Evolutionary conservation across 2,329 filamentous ascomycete genomes (phyloP), one percentile per base, ranked within the genome.

Genomic region (Didymella pomorum): DNA sequence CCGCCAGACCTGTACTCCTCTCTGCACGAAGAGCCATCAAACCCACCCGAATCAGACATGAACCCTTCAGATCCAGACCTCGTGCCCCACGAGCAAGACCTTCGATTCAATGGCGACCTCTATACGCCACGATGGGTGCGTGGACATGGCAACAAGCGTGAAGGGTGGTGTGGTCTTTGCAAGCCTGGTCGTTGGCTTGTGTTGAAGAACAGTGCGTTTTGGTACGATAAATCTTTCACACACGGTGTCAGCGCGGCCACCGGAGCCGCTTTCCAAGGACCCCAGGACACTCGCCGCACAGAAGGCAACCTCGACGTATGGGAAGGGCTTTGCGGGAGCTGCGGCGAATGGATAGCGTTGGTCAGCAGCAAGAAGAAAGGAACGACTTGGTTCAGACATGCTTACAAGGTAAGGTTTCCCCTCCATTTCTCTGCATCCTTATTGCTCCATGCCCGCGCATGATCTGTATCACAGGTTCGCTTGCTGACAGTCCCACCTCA

Each of bases 151-250:
- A 93, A 93, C 78, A 93, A 93, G 81, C 88, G 92, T 41, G 91
- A 94, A 76, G 92, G 92, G 3, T 96, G 92, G 91, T 96, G 92
- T 70, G 91, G 91, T 21, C 90, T 94, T 67, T 96, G 92, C 81
- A 93, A 93, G 75, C 89, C 91, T 2, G 91, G 91, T 2, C 84
- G 91, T 48, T 96, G 92, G 92, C 84, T 94, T 52, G 91, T 93
- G 16, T 81, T 96, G 58, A 96, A 95, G 81, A 95, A 96, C 79
- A 93, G 90, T 54, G 92, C 92, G 7, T 96, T 92, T 76, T 96
- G 92, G 92, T 96, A 96, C 76, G 92, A 96, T 80, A 94, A 95
- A 81, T 91, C 89, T 56, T 96, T 95, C 75, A 92, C 90, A 2
- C 92, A 96, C 71, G 92, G 92, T 48, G 92, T 96, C 74, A 92